These are phyloP conservation scores for Aspergillus thermomutatus DNA, from an alignment of 2,329 filamentous ascomycete genomes.

Conservation along the genomic window DNA sequence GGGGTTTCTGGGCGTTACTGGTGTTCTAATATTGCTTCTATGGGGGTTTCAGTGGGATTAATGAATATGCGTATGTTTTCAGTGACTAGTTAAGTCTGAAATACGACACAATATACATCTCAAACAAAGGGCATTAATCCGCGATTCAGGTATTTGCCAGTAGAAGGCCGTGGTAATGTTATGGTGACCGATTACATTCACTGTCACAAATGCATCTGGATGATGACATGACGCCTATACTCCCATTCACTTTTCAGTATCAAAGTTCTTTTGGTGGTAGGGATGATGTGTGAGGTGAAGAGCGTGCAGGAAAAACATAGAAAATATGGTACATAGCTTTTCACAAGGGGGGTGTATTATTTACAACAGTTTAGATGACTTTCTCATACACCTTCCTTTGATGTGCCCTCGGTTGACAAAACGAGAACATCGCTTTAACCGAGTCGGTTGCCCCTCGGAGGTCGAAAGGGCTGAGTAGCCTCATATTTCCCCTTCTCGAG, in stretches of 20 bases:
- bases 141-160: neutral
- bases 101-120: neutral
- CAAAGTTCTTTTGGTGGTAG: neutral
- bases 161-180: no score
- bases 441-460: constrained; percentile 84
- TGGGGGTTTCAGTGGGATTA: neutral
- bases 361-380: neutral
- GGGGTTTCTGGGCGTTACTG: neutral
- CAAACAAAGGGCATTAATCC: neutral
- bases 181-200: neutral
- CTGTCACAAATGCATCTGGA: neutral
- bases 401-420: neutral
- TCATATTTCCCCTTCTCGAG: constrained; percentile 89
- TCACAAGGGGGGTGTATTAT: neutral
- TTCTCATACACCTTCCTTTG: neutral
- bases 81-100: neutral
- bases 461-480: constrained; percentile 68
- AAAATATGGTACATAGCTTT: neutral
- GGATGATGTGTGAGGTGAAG: neutral
- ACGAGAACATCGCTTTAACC: constrained; percentile 39
- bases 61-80: neutral
- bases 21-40: neutral
- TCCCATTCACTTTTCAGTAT: neutral
- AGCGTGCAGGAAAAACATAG: neutral
- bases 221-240: neutral